Percentiles rank a stretch among this genome's conserved stretches.
Conservation (phyloP, 2,329 filamentous ascomycete genomes). For the Dactylellina parvicollis region DNA sequence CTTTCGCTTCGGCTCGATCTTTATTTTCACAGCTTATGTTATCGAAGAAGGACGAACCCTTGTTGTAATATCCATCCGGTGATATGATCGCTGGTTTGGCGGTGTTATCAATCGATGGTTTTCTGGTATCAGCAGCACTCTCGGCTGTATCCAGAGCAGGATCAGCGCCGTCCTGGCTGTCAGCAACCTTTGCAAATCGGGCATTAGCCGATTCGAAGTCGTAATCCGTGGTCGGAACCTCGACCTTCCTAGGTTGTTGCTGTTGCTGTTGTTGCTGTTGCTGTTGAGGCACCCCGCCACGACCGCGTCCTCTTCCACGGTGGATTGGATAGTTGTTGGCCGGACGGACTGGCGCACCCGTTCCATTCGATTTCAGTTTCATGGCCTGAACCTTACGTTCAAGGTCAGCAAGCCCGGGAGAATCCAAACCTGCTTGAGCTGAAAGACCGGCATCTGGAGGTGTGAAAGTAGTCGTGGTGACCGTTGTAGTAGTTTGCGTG, state of each 20-base stretch:
- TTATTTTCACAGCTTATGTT: conserved; percentile 95
- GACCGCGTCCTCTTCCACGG: conserved; percentile 59
- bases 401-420: conserved; percentile 39
- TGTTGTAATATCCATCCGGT: conserved; percentile 73
- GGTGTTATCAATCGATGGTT: conserved; percentile 41
- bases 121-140: conserved; percentile 57
- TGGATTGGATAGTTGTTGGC: conserved; percentile 18
- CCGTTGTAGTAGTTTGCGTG: conserved; percentile 44
- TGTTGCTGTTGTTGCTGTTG: no score
- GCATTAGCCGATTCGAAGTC: conserved; percentile 88
- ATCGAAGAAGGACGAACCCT: conserved; percentile 91
- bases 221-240: conserved; percentile 89
- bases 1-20: conserved; percentile 78
- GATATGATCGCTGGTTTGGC: conserved; percentile 43
- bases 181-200: conserved; percentile 77
- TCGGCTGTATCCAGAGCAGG: conserved; percentile 59
- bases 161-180: conserved; percentile 63
- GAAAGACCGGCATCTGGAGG: background rate
- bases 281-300: conserved; percentile 58
- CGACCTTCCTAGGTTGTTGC: conserved; percentile 73
- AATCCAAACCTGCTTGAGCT: conserved; percentile 12
- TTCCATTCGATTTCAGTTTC: conserved; percentile 41
- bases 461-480: conserved; percentile 24
- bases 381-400: conserved; percentile 50
- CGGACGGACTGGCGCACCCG: background rate